A percentile compares a stretch with the other conserved stretches of the same genome.
Evolutionary conservation across 202 grass and related monocot genomes (phyloP).

Genomic region (Cymbopogon flexuosus): DNA sequence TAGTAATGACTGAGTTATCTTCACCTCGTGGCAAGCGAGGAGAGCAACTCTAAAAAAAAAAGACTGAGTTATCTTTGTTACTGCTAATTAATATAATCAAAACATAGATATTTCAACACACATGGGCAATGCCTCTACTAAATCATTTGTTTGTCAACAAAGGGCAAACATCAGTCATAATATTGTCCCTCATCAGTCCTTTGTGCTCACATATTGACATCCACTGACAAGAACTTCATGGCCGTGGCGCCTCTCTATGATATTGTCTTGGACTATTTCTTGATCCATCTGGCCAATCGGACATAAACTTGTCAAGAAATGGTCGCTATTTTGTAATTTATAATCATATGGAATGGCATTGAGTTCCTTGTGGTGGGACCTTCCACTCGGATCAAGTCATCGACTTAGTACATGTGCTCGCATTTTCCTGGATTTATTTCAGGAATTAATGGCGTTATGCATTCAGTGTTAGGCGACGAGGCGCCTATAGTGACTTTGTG

Average conservation of each 20-base stretch:
- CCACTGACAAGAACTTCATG: neutral
- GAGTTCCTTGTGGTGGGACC: too few species aligned
- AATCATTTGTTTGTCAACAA: neutral
- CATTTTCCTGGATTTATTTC: too few species aligned
- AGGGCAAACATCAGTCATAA: neutral
- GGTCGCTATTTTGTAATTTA: neutral
- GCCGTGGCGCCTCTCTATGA: neutral
- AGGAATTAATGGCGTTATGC: too few species aligned
- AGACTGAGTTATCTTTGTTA: neutral
- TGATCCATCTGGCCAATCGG: neutral
- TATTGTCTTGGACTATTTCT: neutral
- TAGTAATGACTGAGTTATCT: constrained; percentile 5
- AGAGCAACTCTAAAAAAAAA: too few species aligned
- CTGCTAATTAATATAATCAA: neutral
- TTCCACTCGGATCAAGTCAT: too few species aligned
- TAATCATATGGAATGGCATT: neutral
- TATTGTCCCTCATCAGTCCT: neutral
- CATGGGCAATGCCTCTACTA: neutral
- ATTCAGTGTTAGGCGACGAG: too few species aligned
- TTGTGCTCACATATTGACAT: neutral
- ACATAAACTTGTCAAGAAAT: constrained; percentile 7
- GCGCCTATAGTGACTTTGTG: too few species aligned
- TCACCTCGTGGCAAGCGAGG: neutral
- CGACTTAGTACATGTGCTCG: too few species aligned
- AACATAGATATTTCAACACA: neutral